These are phyloP conservation scores for Saturnispora serradocipensis DNA, from an alignment of 805 yeast species.

Conservation along the genomic window DNA sequence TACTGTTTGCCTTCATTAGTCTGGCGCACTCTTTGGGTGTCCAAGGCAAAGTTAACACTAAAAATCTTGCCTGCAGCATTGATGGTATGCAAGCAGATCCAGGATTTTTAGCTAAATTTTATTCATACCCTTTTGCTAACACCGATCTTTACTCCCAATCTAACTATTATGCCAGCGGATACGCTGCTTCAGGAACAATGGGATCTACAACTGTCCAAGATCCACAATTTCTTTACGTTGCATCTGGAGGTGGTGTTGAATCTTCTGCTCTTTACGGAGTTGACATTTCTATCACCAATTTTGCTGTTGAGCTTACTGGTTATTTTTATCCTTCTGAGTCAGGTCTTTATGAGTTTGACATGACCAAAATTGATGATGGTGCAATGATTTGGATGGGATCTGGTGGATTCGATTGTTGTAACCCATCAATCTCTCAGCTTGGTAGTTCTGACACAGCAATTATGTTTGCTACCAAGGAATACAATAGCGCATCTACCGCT, in stretches of 20 bases:
- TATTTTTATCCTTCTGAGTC: conserved; percentile 20
- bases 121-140: not conserved
- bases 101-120: not conserved
- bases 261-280: conserved; percentile 7
- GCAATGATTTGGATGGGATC: conserved; percentile 27
- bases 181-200: not conserved
- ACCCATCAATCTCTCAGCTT: conserved; percentile 6
- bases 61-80: not conserved
- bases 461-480: conserved; percentile 10
- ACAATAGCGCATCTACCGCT: not conserved
- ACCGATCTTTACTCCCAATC: conserved; percentile 5
- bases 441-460: conserved; percentile 7
- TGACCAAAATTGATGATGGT: conserved; percentile 25
- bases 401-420: conserved; percentile 30
- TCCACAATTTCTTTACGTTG: conserved; percentile 5
- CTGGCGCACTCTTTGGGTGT: not conserved
- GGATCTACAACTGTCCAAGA: conserved; percentile 5
- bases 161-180: conserved; percentile 6
- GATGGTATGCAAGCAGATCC: not conserved
- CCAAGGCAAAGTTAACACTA: not conserved
- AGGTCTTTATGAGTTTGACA: conserved; percentile 23
- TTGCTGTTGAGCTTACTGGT: conserved; percentile 14
- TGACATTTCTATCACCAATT: conserved; percentile 7
- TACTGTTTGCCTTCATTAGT: not conserved
- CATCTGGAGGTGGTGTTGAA: not conserved